A percentile compares a stretch with the other conserved stretches of the same genome.
Conservation (phyloP, 331 rosid genomes). For the Cydonia oblonga region DNA sequence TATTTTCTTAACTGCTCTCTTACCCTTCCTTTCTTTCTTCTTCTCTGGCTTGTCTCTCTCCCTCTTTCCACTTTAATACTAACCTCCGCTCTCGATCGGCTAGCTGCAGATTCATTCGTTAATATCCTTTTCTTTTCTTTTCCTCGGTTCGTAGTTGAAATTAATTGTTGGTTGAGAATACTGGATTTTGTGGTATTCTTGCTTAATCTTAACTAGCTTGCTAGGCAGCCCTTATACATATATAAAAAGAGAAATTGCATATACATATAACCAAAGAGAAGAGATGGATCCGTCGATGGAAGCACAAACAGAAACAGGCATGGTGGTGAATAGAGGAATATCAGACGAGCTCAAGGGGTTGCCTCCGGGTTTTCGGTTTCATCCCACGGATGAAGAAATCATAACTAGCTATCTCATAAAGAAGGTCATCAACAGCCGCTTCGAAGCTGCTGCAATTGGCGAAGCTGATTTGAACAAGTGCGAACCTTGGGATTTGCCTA, state of each 20-base stretch:
- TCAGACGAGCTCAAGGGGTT: constrained; percentile 30
- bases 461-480: constrained; percentile 88
- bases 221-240: neutral
- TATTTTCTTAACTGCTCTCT: constrained; percentile 31
- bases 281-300: neutral
- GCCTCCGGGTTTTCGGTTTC: constrained; percentile 96
- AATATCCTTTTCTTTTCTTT: neutral
- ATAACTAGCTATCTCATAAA: constrained; percentile 47
- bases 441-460: constrained; percentile 70
- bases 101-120: neutral
- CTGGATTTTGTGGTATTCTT: neutral
- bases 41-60: neutral
- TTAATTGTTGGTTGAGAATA: neutral
- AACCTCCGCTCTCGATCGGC: neutral
- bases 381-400: constrained; percentile 87
- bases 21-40: neutral
- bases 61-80: neutral
- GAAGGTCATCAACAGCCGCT: constrained; percentile 47
- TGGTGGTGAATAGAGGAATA: constrained; percentile 30
- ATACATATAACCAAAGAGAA: neutral
- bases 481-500: constrained; percentile 94
- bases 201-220: neutral
- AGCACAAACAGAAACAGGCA: neutral
- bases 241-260: neutral
- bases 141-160: neutral